Evolutionary conservation across 1,284 basidiomycete species (phyloP), one percentile per base, ranked within the genome.

Genomic region (Tilletia indica): DNA sequence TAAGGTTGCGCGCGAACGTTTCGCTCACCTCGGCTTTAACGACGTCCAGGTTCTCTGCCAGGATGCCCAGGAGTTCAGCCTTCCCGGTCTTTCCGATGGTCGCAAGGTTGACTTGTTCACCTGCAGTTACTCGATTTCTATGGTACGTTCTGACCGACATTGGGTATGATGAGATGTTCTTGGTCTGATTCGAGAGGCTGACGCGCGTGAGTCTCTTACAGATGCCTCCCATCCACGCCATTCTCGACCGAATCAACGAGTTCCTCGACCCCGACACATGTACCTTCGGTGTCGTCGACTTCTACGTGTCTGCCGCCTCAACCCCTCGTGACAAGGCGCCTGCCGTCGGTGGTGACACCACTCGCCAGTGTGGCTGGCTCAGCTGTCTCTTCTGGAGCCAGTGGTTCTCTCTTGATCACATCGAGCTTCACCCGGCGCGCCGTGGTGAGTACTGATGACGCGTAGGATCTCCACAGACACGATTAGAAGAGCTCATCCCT

Each of bases 361-460:
- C 88, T 77, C 90, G 91, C 70, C 88, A 91, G 74, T 90, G 90
- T 70, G 89, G 89, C 8, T 92, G 90, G 90, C 85, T 91, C 71
- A 88, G 88, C 51, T 88, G 91, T 12, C 90, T 90, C 89, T 93
- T 93, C 86, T 93, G 82, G 82, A 77, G 77, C 72, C 74, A 81
- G 71, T 85, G 86, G 91, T 92, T 92, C 83, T 90, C 91, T 75
- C 88, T 92, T 70, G 92, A 93, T 83, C 90, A 92, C 82, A 90
- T 92, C 70, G 87, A 90, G 72, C 82, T 93, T 0, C 89, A 90
- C 58, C 89, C 90, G 1, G 89, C 90, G 34, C 85, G 90, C 49
- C 86, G 90, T 66, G 85, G 81, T 85, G 61, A 79, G 61, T 39
- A 63, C 25, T 31, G 2, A 31, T 2, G 34, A 68, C 21, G 19